phyloP scores from a whole-genome alignment of 1,284 basidiomycete species.

The Albatrellus sp. region DNA sequence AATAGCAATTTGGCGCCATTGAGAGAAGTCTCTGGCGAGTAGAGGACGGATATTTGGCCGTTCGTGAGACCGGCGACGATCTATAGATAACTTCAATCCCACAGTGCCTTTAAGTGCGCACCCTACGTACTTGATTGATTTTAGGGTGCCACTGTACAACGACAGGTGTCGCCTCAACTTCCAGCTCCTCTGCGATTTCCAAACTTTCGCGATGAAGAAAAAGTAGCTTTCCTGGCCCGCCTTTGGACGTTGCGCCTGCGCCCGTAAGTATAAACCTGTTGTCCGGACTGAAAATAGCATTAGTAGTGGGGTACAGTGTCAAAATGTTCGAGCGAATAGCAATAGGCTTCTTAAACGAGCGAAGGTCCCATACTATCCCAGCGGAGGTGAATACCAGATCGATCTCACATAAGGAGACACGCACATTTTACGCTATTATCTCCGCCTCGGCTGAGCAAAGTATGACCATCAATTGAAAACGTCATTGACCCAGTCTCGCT shows the following conservation, averaged over 20 bases:
- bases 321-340: constrained; percentile 48
- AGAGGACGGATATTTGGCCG: constrained; percentile 80
- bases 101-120: not conserved
- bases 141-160: constrained; percentile 90
- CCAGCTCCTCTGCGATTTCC: constrained; percentile 51
- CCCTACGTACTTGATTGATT: constrained; percentile 77
- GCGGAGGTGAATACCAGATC: not conserved
- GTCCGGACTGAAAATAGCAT: constrained; percentile 88
- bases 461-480: constrained; percentile 76
- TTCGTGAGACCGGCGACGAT: constrained; percentile 82
- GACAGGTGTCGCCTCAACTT: constrained; percentile 70
- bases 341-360: constrained; percentile 80
- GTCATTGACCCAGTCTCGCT: constrained; percentile 77
- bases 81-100: constrained; percentile 24
- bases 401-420: constrained; percentile 20
- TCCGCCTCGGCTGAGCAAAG: constrained; percentile 76
- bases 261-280: constrained; percentile 82
- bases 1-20: constrained; percentile 88
- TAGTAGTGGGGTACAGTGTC: constrained; percentile 84
- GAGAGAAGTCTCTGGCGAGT: constrained; percentile 77
- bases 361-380: constrained; percentile 81
- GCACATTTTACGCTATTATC: constrained; percentile 91
- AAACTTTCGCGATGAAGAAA: constrained; percentile 64
- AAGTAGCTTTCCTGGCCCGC: constrained; percentile 58
- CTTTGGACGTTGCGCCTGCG: constrained; percentile 49